Percentiles rank a stretch among this genome's conserved stretches.
These are phyloP conservation scores for Phytophthora macrochlamydospora DNA, from an alignment of 352 stramenopile genomes.

Conservation along the genomic window DNA sequence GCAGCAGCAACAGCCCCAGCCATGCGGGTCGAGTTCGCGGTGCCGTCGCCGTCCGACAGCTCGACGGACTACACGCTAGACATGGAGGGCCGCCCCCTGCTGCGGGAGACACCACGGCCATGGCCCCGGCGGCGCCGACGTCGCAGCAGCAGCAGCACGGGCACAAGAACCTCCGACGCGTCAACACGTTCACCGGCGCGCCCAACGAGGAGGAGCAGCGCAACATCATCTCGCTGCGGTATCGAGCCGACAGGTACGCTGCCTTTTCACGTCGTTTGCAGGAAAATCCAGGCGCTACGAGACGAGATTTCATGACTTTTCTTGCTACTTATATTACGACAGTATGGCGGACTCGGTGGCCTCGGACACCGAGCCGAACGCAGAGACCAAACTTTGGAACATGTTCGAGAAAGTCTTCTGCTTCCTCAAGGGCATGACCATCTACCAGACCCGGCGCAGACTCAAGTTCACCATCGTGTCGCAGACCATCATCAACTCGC, in stretches of 20 bases:
- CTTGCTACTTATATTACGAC: constrained; percentile 7
- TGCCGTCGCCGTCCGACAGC: constrained; percentile 68
- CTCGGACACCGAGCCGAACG: constrained; percentile 56
- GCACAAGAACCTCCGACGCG: constrained; percentile 56
- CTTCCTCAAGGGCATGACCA: constrained; percentile 90
- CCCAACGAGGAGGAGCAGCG: constrained; percentile 78
- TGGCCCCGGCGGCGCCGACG: constrained; percentile 1
- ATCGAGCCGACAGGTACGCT: constrained; percentile 69
- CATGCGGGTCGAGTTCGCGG: constrained; percentile 78
- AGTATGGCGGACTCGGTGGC: constrained; percentile 85
- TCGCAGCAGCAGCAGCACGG: constrained; percentile 16
- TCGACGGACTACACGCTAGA: constrained; percentile 64
- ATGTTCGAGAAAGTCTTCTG: constrained; percentile 87
- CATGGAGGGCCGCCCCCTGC: constrained; percentile 35
- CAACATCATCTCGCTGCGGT: constrained; percentile 88
- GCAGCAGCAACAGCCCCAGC: not conserved
- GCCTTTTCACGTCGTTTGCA: not conserved
- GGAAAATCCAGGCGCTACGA: not conserved
- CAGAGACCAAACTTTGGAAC: constrained; percentile 79
- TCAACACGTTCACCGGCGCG: constrained; percentile 72
- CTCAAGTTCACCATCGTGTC: constrained; percentile 91
- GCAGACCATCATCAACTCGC: constrained; percentile 79
- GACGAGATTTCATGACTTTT: constrained; percentile 5
- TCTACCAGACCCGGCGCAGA: constrained; percentile 79
- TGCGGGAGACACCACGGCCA: too few relatives aligned